Conservation (phyloP, 805 yeast genomes). For the Blastobotrys mokoenaii region DNA sequence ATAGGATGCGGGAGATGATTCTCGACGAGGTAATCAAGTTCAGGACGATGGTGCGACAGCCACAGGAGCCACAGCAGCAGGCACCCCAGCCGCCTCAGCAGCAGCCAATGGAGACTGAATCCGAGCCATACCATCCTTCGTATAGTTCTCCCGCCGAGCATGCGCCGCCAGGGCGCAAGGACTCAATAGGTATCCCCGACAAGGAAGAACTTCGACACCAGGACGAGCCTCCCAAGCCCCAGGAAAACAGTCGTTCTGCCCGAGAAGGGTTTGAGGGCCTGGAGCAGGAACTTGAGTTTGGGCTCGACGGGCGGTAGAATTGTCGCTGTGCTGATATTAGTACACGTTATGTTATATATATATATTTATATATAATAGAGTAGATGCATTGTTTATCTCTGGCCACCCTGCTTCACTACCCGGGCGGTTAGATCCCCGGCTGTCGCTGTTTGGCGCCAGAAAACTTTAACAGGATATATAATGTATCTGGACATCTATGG, state of each 20-base stretch:
- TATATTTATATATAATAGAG: too few species aligned
- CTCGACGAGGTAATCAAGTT: conserved; percentile 71
- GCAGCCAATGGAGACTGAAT: conserved; percentile 24
- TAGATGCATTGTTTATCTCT: too few species aligned
- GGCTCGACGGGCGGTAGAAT: conserved; percentile 41
- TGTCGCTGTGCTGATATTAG: too few species aligned
- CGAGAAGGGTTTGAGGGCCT: conserved; percentile 34
- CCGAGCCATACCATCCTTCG: conserved; percentile 14
- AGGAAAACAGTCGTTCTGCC: conserved; percentile 35
- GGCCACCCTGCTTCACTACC: too few species aligned
- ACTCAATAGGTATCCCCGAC: conserved; percentile 38
- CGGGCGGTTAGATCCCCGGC: too few species aligned
- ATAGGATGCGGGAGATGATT: conserved; percentile 65
- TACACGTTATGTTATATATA: too few species aligned
- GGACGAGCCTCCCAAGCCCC: conserved; percentile 56
- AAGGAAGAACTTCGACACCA: conserved; percentile 34
- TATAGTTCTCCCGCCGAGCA: conserved; percentile 23
- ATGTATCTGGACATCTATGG: too few species aligned
- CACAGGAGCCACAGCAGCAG: conserved; percentile 38
- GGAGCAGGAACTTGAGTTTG: conserved; percentile 61
- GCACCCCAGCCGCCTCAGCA: conserved; percentile 23
- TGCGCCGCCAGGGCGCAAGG: conserved; percentile 23
- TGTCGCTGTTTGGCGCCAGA: too few species aligned
- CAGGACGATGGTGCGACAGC: conserved; percentile 73
- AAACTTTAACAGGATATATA: too few species aligned